phyloP scores from a whole-genome alignment of 805 yeast species.

The Metschnikowia henanensis region DNA sequence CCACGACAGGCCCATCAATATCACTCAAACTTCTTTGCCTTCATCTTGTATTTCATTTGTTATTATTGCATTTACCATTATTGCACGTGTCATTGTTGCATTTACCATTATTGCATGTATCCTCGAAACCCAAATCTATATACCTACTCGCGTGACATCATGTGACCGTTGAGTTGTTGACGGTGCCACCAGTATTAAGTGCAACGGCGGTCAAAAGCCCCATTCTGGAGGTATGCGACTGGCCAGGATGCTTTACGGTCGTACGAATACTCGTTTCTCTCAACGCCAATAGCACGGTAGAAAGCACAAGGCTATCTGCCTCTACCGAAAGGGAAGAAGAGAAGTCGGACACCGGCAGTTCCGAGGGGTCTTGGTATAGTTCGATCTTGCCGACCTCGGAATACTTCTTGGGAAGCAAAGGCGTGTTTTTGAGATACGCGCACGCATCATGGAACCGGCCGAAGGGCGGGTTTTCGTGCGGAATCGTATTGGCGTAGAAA shows the following conservation, averaged over 20 bases:
- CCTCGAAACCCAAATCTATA: background rate
- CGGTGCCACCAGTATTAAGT: background rate
- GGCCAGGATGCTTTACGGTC: conserved; percentile 12
- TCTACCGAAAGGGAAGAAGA: conserved; percentile 34
- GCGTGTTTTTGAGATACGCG: conserved; percentile 20
- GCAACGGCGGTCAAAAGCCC: conserved; percentile 6
- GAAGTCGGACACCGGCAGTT: conserved; percentile 10
- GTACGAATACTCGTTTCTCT: conserved; percentile 32
- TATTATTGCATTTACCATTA: background rate
- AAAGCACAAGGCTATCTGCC: conserved; percentile 31
- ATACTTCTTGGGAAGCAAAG: conserved; percentile 36
- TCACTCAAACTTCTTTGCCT: no score
- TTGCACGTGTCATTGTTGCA: no score
- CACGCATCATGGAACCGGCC: conserved; percentile 33
- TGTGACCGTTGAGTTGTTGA: background rate
- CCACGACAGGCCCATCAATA: no score
- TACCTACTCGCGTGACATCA: background rate
- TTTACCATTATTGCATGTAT: background rate
- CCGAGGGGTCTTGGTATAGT: conserved; percentile 31
- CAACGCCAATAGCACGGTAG: conserved; percentile 30
- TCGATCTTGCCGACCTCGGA: conserved; percentile 36
- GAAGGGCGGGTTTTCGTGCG: conserved; percentile 39
- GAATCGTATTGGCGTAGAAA: conserved; percentile 19
- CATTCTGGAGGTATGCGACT: conserved; percentile 4
- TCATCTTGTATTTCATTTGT: no score